A percentile compares a stretch with the other conserved stretches of the same genome.
Conservation (phyloP, 2,329 filamentous ascomycete species). For the Aureobasidium leucospermi region DNA sequence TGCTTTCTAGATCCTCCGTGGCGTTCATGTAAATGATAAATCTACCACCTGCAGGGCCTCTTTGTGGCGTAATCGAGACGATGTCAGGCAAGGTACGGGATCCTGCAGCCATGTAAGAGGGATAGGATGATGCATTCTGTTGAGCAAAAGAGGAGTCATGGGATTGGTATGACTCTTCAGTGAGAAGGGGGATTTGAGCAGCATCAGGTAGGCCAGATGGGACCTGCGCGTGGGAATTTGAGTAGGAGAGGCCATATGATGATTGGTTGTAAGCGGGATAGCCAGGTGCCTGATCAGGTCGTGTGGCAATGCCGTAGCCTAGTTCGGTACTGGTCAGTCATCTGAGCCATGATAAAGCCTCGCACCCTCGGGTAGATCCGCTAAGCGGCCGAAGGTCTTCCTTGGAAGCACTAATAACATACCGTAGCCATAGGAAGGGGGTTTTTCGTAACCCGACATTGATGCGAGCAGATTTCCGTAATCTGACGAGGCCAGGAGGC, state of each 20-base stretch:
- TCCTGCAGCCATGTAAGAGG: constrained; percentile 58
- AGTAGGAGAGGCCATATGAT: constrained; percentile 43
- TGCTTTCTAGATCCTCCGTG: constrained; percentile 62
- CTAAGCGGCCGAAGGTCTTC: not conserved
- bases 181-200: constrained; percentile 38
- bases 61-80: constrained; percentile 60
- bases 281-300: constrained; percentile 51
- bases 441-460: constrained; percentile 78
- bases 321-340: constrained; percentile 43
- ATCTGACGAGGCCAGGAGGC: constrained; percentile 45
- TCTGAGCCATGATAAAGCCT: constrained; percentile 29
- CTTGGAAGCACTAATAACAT: constrained; percentile 37
- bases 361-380: constrained; percentile 27
- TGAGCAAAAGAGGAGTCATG: constrained; percentile 45
- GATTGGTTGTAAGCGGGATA: constrained; percentile 43
- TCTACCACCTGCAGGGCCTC: constrained; percentile 62
- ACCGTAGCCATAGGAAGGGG: constrained; percentile 66
- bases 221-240: constrained; percentile 42
- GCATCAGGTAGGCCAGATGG: constrained; percentile 40
- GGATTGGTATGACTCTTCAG: constrained; percentile 37
- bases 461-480: constrained; percentile 46
- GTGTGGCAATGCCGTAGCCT: constrained; percentile 49
- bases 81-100: constrained; percentile 56
- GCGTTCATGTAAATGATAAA: constrained; percentile 68
- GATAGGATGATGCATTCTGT: constrained; percentile 53